A percentile compares a stretch with the other conserved stretches of the same genome.
These are phyloP conservation scores for Stemphylium vesicarium DNA, from an alignment of 2,329 filamentous ascomycete species.

Conservation along the genomic window DNA sequence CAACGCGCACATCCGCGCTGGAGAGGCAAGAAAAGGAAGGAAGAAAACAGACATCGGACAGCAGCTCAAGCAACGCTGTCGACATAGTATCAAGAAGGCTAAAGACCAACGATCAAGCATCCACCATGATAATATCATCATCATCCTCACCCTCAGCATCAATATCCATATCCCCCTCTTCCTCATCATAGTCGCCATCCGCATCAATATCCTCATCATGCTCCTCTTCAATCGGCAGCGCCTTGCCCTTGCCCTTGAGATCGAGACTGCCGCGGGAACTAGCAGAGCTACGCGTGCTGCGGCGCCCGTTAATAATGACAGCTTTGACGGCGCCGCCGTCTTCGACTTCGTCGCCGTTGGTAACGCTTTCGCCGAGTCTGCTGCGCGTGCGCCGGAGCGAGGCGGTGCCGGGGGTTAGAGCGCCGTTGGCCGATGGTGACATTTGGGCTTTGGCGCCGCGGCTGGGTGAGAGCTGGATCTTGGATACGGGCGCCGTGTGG, in stretches of 20 bases:
- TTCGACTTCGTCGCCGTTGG: constrained; percentile 43
- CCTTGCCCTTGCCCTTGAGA: constrained; percentile 37
- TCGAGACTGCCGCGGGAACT: constrained; percentile 37
- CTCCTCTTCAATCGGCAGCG: constrained; percentile 37
- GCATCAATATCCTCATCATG: constrained; percentile 38
- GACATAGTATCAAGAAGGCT: neutral
- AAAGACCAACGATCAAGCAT: neutral
- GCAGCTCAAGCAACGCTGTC: no score
- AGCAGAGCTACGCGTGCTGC: constrained; percentile 40
- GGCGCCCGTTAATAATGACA: constrained; percentile 29
- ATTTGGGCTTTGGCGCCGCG: constrained; percentile 31
- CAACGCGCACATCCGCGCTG: no score
- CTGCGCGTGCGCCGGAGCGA: constrained; percentile 51
- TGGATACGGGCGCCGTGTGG: constrained; percentile 40
- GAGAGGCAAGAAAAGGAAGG: neutral
- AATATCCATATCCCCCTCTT: constrained; percentile 18
- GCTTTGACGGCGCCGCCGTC: constrained; percentile 42
- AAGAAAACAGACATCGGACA: neutral
- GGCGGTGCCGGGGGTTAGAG: constrained; percentile 37
- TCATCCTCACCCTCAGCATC: constrained; percentile 33
- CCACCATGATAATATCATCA: constrained; percentile 32
- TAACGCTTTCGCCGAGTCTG: constrained; percentile 51
- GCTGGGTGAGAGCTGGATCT: constrained; percentile 40
- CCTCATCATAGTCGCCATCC: constrained; percentile 14
- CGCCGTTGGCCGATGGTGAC: constrained; percentile 41